Percentiles rank a stretch among this genome's conserved stretches.
These are phyloP conservation scores for Russula compacta DNA, from an alignment of 768 basidiomycete genomes.

Conservation along the genomic window DNA sequence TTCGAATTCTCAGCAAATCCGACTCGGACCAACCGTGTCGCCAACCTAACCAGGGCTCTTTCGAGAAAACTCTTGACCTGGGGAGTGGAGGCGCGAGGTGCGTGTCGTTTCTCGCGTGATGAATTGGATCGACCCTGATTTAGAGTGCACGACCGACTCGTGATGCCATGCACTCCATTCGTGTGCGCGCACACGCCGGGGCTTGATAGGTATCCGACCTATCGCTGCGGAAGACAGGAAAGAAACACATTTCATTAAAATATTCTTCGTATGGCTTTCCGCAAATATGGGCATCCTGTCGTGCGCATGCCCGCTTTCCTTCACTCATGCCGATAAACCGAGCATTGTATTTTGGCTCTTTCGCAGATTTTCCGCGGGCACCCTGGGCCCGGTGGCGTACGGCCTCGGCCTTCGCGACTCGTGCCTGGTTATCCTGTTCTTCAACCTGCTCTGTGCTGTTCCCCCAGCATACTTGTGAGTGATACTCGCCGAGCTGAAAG, in stretches of 20 bases:
- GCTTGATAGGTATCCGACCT: conserved; percentile 28
- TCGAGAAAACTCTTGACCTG: conserved; percentile 23
- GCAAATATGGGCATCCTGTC: conserved; percentile 35
- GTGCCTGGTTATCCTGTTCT: conserved; percentile 36
- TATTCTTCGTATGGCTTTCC: conserved; percentile 36
- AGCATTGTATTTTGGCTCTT: background rate
- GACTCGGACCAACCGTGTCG: background rate
- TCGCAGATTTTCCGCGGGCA: conserved; percentile 38
- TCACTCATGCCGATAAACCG: too few relatives aligned
- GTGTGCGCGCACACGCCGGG: too few relatives aligned
- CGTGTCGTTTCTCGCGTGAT: background rate
- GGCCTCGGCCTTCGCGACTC: conserved; percentile 37
- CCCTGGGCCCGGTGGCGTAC: conserved; percentile 37
- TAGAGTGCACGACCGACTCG: background rate
- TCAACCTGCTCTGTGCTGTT: conserved; percentile 35
- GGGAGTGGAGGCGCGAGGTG: conserved; percentile 30
- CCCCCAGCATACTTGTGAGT: conserved; percentile 38
- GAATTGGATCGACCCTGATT: too few relatives aligned
- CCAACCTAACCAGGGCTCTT: background rate
- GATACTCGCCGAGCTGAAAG: background rate
- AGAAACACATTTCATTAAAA: conserved; percentile 32
- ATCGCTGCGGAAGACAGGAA: conserved; percentile 27
- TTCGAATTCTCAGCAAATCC: too few relatives aligned
- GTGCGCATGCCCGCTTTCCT: conserved; percentile 21
- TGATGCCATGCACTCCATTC: too few relatives aligned